Evolutionary conservation across 1,284 basidiomycete genomes (phyloP).

Genomic region (Cerioporus squamosus): DNA sequence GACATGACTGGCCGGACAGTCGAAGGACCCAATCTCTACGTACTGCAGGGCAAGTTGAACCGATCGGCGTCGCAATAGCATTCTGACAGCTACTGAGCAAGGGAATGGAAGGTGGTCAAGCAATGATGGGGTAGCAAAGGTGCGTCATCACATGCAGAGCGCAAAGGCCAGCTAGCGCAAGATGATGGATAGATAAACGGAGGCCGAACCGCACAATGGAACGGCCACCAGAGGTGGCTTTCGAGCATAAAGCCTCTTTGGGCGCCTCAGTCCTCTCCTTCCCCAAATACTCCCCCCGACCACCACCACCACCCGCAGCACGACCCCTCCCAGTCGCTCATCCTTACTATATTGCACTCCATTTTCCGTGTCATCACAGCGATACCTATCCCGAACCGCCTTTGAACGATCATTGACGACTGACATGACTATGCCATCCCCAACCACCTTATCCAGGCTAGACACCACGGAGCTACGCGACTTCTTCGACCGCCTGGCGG

Average conservation of each 20-base stretch:
- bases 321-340: neutral
- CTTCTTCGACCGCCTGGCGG: constrained; percentile 25
- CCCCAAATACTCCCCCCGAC: constrained; percentile 17
- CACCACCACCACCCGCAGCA: constrained; percentile 5
- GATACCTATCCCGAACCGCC: neutral
- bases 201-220: constrained; percentile 12
- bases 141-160: neutral
- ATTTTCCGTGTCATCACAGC: neutral
- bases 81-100: too few relatives aligned
- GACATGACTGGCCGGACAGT: too few relatives aligned
- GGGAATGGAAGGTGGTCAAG: neutral
- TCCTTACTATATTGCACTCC: neutral
- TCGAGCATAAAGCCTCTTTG: constrained; percentile 5
- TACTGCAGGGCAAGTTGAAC: too few relatives aligned
- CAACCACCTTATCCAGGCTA: constrained; percentile 2
- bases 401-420: constrained; percentile 1
- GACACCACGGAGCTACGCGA: constrained; percentile 8
- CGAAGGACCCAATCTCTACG: too few relatives aligned
- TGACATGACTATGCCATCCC: neutral
- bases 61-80: too few relatives aligned
- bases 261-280: constrained; percentile 8
- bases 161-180: neutral
- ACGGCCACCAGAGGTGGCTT: constrained; percentile 5
- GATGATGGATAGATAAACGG: neutral
- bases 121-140: neutral